Percentiles rank a stretch among this genome's conserved stretches.
phyloP scores from a whole-genome alignment of 371 early-diverging fungal genomes.

The Parasitella parasitica region DNA sequence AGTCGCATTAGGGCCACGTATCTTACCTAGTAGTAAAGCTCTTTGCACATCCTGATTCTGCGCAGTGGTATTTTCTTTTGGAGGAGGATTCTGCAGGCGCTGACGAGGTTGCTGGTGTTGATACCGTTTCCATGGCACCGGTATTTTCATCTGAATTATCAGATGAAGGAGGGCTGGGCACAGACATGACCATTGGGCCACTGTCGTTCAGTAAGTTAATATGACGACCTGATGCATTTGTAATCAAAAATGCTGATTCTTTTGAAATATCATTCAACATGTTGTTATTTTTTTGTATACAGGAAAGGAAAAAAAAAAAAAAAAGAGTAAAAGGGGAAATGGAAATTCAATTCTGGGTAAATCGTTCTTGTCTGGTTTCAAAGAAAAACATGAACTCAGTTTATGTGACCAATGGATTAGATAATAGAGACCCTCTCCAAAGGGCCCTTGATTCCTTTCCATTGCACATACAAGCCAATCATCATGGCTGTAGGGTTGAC shows the following conservation, averaged over 20 bases:
- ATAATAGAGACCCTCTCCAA: neutral
- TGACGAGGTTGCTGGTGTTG: neutral
- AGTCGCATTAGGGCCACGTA: too few species aligned
- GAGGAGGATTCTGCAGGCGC: neutral
- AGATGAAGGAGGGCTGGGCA: constrained; percentile 6
- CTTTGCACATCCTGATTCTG: constrained; percentile 47
- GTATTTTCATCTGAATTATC: constrained; percentile 11
- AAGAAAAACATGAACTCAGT: neutral
- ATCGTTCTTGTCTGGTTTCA: neutral
- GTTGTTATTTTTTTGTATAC: neutral
- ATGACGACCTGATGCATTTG: constrained; percentile 28
- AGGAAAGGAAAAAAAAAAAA: constrained; percentile 2
- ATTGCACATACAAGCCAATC: neutral
- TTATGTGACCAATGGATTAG: neutral
- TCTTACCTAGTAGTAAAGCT: constrained; percentile 57
- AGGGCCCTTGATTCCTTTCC: neutral
- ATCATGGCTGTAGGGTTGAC: neutral
- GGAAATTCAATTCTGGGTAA: neutral
- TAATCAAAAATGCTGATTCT: constrained; percentile 16
- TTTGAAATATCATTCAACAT: neutral
- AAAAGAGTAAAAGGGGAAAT: neutral
- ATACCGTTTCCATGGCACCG: neutral
- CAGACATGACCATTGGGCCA: neutral
- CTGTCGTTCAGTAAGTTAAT: constrained; percentile 26
- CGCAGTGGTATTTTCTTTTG: constrained; percentile 51